These are phyloP conservation scores for Breviolum minutum DNA, from an alignment of 73 alveolate genomes.

Conservation along the genomic window DNA sequence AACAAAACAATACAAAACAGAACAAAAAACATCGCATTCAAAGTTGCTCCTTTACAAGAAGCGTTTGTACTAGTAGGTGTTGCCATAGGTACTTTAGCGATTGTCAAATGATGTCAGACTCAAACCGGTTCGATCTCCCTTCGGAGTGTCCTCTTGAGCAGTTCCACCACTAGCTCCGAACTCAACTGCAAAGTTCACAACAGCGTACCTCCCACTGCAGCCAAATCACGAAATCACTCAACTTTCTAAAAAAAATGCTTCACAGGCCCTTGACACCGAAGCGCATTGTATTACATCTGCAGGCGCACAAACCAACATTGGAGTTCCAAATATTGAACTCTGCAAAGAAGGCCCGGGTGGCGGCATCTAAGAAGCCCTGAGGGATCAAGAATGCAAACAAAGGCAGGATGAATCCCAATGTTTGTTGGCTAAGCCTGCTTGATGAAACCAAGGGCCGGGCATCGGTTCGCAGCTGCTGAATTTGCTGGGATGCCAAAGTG, in stretches of 20 bases:
- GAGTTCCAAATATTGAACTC: constrained; percentile 94
- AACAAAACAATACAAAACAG: too few species aligned
- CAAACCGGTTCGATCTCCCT: not conserved
- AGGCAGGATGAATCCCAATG: not conserved
- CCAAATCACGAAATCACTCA: not conserved
- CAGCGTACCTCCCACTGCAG: constrained; percentile 28
- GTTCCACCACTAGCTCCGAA: constrained; percentile 91
- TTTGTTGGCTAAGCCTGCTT: not conserved
- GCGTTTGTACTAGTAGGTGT: too few species aligned
- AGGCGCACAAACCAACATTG: constrained; percentile 83
- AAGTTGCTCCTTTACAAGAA: not conserved
- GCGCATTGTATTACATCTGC: not conserved
- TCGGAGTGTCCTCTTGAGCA: constrained; percentile 37
- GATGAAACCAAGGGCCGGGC: not conserved
- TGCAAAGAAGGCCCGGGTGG: constrained; percentile 89
- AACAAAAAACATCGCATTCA: not conserved
- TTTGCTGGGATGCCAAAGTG: constrained; percentile 66
- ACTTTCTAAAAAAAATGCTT: too few species aligned
- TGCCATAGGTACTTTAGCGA: too few species aligned
- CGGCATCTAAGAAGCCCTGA: constrained; percentile 84
- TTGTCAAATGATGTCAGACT: too few species aligned
- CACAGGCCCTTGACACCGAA: not conserved
- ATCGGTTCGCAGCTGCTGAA: constrained; percentile 55
- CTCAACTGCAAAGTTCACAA: constrained; percentile 79
- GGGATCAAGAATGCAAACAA: not conserved